Evolutionary conservation across 2,329 filamentous ascomycete species (phyloP), one percentile per base, ranked within the genome.

Genomic region (Alternaria alternata): DNA sequence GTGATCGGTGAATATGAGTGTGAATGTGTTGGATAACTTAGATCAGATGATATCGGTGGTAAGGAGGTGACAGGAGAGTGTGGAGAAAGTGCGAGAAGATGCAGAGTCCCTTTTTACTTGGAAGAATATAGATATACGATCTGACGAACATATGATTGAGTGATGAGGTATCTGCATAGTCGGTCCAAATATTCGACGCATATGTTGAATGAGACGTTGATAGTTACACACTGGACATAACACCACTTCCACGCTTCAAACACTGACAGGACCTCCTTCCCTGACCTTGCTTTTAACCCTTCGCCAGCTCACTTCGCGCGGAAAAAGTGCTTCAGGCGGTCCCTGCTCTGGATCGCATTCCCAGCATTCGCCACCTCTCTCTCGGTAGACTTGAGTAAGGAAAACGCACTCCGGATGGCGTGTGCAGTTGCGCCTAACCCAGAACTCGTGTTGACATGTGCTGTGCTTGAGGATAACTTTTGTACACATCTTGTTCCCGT

Each of bases 331-430:
- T 36, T 67, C 61, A 14, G 67, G 69, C 22, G 69, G 69, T 5
- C 60, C 67, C 41, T 71, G 69, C 4, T 62, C 67, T 7, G 66
- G 64, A 54, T 69, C 67, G 7, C 67, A 71, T 2, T 66, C 68
- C 68, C 67, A 71, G 22, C 67, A 71, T 22, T 70, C 67, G 11
- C 68, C 68, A 14, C 68, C 68, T 36, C 57, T 63, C 38, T 64
- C 59, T 4, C 68, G 67, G 7, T 64, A 24, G 2, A 71, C 61
- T 30, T 70, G 60, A 9, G 68, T 70, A 6, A 62, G 53, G 1
- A 67, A 41, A 1, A 49, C 53, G 34, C 68, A 71, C 4, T 48
- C 18, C 11, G 64, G 56, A 22, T 66, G 61, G 3, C 67, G 67
- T 28, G 64, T 57, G 34, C 68, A 71, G 18, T 55, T 56, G 28